These are phyloP conservation scores for Aspergillus niger DNA, from an alignment of 2,329 filamentous ascomycete genomes.

Conservation along the genomic window DNA sequence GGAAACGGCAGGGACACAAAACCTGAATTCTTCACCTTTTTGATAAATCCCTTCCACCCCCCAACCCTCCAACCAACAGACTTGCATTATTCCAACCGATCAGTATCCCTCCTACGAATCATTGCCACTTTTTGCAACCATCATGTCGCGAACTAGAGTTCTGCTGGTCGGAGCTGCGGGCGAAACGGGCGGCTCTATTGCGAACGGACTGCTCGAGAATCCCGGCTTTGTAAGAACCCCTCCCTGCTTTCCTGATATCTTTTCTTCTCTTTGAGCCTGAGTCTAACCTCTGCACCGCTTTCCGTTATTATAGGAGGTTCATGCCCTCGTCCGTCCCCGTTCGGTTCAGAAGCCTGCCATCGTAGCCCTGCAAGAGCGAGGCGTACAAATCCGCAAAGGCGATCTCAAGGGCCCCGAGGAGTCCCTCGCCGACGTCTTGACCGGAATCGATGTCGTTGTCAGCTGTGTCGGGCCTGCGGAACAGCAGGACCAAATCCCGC, in stretches of 20 bases:
- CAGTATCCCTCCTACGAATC: background rate
- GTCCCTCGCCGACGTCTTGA: slow-evolving; percentile 46
- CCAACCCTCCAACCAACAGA: background rate
- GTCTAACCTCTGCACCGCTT: slow-evolving; percentile 11
- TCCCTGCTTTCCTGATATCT: slow-evolving; percentile 10
- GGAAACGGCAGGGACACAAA: slow-evolving; percentile 5
- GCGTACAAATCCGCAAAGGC: slow-evolving; percentile 47
- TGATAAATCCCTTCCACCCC: slow-evolving; percentile 2
- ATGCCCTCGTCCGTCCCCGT: slow-evolving; percentile 49
- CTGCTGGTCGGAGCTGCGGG: slow-evolving; percentile 43
- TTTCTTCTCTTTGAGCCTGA: background rate
- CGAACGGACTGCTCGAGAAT: slow-evolving; percentile 39
- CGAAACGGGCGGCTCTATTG: slow-evolving; percentile 44
- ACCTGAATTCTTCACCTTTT: slow-evolving; percentile 3
- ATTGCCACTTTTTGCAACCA: slow-evolving; percentile 17
- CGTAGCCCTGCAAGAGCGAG: slow-evolving; percentile 42
- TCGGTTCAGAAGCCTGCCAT: slow-evolving; percentile 53
- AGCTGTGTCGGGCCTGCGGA: slow-evolving; percentile 41
- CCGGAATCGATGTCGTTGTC: slow-evolving; percentile 50
- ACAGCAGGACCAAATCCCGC: slow-evolving; percentile 47
- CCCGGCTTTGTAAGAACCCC: slow-evolving; percentile 22
- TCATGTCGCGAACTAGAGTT: slow-evolving; percentile 41
- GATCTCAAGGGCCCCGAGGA: slow-evolving; percentile 49
- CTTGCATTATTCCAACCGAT: background rate
- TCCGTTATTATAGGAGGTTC: slow-evolving; percentile 46